Evolutionary conservation across 2,329 filamentous ascomycete genomes (phyloP), one percentile per base, ranked within the genome.

Genomic region (Corniculantispora saksenae): DNA sequence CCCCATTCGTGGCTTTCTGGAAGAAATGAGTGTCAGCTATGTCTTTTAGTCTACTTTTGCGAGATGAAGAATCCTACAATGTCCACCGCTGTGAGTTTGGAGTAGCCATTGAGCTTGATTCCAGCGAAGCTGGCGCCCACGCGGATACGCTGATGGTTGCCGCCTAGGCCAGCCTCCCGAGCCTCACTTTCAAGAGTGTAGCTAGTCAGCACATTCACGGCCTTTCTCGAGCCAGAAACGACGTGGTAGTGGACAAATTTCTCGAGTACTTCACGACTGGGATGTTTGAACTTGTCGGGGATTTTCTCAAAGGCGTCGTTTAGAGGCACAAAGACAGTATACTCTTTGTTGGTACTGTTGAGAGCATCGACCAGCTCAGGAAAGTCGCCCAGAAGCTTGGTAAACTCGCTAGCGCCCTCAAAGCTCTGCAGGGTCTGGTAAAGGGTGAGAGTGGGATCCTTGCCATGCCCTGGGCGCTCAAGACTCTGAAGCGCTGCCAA

Each of bases 261-360:
- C 79, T 91, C 86, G 67, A 96, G 75, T 54, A 89, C 78, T 71
- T 94, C 89, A 76, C 92, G 89, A 64, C 84, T 84, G 5, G 89
- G 89, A 78, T 92, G 88, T 68, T 82, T 75, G 63, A 80, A 71
- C 75, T 82, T 73, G 23, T 82, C 71, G 2, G 84, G 84, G 27
- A 88, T 77, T 69, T 84, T 80, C 67, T 90, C 86, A 70, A 97
- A 94, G 0, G 93, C 93, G 58, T 83, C 80, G 74, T 97, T 87
- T 1, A 86, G 88, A 0, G 94, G 94, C 2, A 91, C 91, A 72
- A 97, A 96, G 59, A 95, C 78, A 1, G 94, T 97, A 72, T 90
- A 87, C 76, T 94, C 94, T 25, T 85, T 81, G 43, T 85, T 79
- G 1, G 91, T 94, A 72, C 86, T 85, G 78, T 96, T 95, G 32